These are phyloP conservation scores for Linnemannia hyalina DNA, from an alignment of 192 early-diverging fungal species.

Conservation along the genomic window DNA sequence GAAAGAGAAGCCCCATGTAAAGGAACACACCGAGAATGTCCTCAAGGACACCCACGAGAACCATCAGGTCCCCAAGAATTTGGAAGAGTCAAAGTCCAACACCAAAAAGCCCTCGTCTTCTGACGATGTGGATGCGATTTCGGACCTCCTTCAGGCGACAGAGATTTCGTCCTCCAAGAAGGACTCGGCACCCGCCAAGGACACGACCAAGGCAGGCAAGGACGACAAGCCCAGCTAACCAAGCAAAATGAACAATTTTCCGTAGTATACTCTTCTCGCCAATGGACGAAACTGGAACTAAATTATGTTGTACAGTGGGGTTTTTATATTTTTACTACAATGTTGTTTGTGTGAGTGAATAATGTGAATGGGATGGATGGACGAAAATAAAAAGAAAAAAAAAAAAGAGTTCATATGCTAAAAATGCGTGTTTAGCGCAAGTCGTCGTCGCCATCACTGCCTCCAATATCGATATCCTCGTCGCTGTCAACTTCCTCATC, in stretches of 20 bases:
- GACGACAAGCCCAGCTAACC: background rate
- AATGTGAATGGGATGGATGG: background rate
- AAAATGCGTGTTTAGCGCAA: constrained; percentile 54
- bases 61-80: background rate
- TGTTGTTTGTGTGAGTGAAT: background rate
- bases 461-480: constrained; percentile 69
- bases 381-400: constrained; percentile 6
- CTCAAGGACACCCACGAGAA: constrained; percentile 3
- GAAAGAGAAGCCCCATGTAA: background rate
- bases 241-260: too few relatives aligned
- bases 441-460: constrained; percentile 68
- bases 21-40: background rate
- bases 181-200: background rate
- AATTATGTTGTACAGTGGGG: background rate
- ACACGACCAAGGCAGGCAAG: too few relatives aligned
- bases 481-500: constrained; percentile 61
- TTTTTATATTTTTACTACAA: constrained; percentile 15
- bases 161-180: constrained; percentile 6
- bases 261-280: background rate
- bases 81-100: background rate
- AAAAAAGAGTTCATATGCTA: background rate
- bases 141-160: constrained; percentile 11
- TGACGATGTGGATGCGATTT: constrained; percentile 14
- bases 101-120: background rate
- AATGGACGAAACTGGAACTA: background rate